These are phyloP conservation scores for Calonectria multiphialidica DNA, from an alignment of 2,329 filamentous ascomycete genomes.

Conservation along the genomic window DNA sequence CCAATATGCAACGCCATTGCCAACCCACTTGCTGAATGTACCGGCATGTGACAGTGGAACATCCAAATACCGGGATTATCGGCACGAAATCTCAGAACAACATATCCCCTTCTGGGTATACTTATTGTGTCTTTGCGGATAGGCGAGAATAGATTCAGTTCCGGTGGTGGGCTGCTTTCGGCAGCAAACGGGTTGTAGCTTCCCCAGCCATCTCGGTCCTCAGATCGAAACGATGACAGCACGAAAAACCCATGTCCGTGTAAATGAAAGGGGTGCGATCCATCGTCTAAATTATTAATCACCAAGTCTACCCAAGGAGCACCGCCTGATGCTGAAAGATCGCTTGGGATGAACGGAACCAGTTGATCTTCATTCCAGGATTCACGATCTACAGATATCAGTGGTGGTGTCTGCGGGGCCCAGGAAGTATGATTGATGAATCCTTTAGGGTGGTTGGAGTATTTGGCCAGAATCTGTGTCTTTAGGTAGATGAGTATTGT, in stretches of 20 bases:
- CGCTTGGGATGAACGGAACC: background rate
- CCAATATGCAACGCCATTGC: background rate
- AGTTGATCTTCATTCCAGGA: constrained; percentile 2
- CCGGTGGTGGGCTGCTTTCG: background rate
- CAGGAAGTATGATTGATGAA: constrained; percentile 11
- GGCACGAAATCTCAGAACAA: background rate
- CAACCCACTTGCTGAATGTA: background rate
- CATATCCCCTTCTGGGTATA: background rate
- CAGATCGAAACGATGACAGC: constrained; percentile 26
- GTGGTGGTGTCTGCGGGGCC: background rate
- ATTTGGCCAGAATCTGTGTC: background rate
- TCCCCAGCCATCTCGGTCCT: background rate
- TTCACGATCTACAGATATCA: background rate
- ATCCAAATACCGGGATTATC: constrained; percentile 9
- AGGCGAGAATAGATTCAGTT: background rate
- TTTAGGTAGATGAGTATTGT: background rate
- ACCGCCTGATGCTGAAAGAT: constrained; percentile 45
- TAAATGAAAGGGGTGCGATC: constrained; percentile 61
- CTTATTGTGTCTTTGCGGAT: background rate
- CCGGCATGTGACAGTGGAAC: constrained; percentile 7
- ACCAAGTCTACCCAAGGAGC: constrained; percentile 65
- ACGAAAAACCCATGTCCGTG: constrained; percentile 71
- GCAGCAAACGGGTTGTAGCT: background rate
- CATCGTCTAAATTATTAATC: constrained; percentile 70
- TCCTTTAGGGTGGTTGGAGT: background rate